Conservation (phyloP, 176 grass and related monocot species). For the Eleusine indica region DNA sequence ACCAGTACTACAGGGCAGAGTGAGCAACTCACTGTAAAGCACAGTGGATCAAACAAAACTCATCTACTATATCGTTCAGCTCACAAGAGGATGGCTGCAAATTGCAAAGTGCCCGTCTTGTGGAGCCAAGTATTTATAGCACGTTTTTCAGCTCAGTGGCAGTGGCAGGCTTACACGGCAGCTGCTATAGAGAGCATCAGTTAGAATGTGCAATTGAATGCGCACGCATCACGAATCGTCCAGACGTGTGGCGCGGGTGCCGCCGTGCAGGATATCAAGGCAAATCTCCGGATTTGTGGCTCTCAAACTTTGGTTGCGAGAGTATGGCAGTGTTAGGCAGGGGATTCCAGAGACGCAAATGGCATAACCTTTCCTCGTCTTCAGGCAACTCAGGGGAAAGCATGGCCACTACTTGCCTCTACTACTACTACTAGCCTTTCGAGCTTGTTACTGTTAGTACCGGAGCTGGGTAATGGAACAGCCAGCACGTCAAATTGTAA, state of each 20-base stretch:
- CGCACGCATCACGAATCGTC: slow-evolving; percentile 10
- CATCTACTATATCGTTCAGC: not conserved
- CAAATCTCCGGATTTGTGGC: slow-evolving; percentile 39
- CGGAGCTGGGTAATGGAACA: slow-evolving; percentile 7
- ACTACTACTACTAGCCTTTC: not conserved
- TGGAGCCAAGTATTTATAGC: slow-evolving; percentile 6
- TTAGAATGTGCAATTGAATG: slow-evolving; percentile 32
- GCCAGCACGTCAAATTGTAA: not conserved
- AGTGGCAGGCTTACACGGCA: not conserved
- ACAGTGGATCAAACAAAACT: not conserved
- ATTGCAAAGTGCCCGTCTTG: no score
- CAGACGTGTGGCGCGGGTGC: slow-evolving; percentile 14
- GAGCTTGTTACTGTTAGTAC: not conserved
- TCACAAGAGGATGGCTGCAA: not conserved
- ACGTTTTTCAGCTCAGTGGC: not conserved
- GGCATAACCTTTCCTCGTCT: slow-evolving; percentile 31
- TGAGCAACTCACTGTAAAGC: not conserved
- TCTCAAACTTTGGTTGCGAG: not conserved
- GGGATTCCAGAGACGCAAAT: slow-evolving; percentile 27
- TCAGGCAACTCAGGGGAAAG: slow-evolving; percentile 34
- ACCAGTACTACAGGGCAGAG: not conserved
- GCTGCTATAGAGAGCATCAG: not conserved
- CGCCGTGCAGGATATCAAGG: slow-evolving; percentile 1
- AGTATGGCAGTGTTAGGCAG: slow-evolving; percentile 34
- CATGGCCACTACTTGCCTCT: slow-evolving; percentile 5